phyloP scores from a whole-genome alignment of 2,329 filamentous ascomycete species.

The Colletotrichum coccodes region DNA sequence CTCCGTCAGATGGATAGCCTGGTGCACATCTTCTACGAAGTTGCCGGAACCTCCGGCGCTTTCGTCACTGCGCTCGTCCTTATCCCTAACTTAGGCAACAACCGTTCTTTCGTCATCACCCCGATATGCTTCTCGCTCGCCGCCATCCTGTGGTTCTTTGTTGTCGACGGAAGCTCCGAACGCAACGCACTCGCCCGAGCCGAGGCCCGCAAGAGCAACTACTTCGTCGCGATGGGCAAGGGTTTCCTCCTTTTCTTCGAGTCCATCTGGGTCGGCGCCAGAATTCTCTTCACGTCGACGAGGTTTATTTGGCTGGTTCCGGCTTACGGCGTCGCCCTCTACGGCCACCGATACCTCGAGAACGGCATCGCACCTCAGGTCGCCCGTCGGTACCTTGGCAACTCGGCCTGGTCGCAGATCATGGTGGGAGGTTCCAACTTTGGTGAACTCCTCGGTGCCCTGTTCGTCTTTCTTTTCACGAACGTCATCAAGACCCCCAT shows the following conservation, averaged over 20 bases:
- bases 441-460: conserved; percentile 58
- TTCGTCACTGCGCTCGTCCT: conserved; percentile 59
- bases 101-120: conserved; percentile 61
- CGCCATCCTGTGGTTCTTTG: conserved; percentile 56
- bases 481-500: conserved; percentile 59
- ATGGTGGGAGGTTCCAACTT: conserved; percentile 62
- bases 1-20: conserved; percentile 57
- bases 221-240: conserved; percentile 7
- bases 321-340: conserved; percentile 59
- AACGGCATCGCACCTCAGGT: conserved; percentile 57
- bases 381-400: conserved; percentile 56
- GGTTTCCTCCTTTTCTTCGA: conserved; percentile 39
- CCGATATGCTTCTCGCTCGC: conserved; percentile 56
- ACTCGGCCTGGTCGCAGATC: conserved; percentile 60
- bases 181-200: conserved; percentile 33
- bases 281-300: conserved; percentile 56
- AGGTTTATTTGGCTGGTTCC: conserved; percentile 61
- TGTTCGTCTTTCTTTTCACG: conserved; percentile 59
- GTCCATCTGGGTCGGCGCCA: conserved; percentile 55
- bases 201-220: conserved; percentile 31
- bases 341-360: conserved; percentile 61
- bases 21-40: conserved; percentile 41
- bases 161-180: conserved; percentile 50
- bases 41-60: conserved; percentile 58
- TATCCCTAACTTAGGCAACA: conserved; percentile 61